These are phyloP conservation scores for Cucurbita maxima DNA, from an alignment of 306 rosid genomes.

Conservation along the genomic window DNA sequence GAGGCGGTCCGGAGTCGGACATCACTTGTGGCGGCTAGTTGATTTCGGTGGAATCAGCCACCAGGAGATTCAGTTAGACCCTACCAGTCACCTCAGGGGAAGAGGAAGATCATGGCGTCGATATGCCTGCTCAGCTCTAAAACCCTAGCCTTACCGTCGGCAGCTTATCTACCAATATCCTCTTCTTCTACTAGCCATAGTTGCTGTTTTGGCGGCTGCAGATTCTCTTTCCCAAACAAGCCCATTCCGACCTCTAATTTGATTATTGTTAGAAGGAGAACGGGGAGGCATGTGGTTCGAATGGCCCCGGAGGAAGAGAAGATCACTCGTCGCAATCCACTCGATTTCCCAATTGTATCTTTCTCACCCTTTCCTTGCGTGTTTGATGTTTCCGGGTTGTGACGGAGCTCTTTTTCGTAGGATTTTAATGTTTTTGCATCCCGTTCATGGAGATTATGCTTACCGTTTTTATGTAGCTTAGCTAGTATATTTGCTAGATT, in stretches of 20 bases:
- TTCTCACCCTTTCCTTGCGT: neutral
- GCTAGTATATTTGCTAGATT: neutral
- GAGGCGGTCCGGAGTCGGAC: neutral
- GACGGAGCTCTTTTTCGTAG: neutral
- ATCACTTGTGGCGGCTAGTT: neutral
- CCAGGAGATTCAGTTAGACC: neutral
- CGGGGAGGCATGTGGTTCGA: conserved; percentile 27
- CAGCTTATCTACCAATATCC: neutral
- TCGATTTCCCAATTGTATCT: conserved; percentile 58
- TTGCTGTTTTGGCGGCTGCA: neutral
- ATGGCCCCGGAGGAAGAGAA: conserved; percentile 87
- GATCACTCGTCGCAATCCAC: conserved; percentile 72
- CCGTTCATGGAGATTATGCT: neutral
- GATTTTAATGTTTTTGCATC: neutral
- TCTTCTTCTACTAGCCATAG: conserved; percentile 1
- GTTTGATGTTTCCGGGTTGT: neutral
- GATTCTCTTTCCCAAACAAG: neutral
- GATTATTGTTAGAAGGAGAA: neutral
- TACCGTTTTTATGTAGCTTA: neutral
- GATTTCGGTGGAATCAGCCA: neutral
- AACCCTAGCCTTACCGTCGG: neutral
- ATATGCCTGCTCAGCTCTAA: neutral
- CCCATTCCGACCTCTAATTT: neutral
- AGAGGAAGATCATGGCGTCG: neutral
- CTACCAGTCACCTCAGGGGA: neutral